Evolutionary conservation across 2,329 filamentous ascomycete genomes (phyloP).

Genomic region (Curvularia spicifera): DNA sequence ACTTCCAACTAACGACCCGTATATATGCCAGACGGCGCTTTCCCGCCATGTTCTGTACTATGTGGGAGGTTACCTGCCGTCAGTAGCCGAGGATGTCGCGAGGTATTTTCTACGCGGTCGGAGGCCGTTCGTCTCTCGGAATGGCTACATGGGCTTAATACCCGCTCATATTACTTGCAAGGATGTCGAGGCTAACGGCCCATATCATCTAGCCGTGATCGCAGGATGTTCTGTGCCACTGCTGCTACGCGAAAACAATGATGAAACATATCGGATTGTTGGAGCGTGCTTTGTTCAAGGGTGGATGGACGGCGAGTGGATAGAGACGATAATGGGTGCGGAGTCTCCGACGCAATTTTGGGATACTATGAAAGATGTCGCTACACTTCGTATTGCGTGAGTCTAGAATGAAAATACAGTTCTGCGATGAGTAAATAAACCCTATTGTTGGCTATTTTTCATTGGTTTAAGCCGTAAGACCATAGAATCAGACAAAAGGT

Average conservation of each 20-base stretch:
- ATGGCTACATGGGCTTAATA: neutral
- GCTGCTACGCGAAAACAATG: neutral
- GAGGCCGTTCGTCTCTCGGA: neutral
- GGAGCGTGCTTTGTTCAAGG: conserved; percentile 1
- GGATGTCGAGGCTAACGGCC: neutral
- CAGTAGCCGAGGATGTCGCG: neutral
- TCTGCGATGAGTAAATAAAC: neutral
- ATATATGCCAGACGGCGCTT: neutral
- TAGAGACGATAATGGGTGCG: neutral
- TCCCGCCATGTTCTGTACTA: neutral
- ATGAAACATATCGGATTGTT: neutral
- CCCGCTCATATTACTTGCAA: neutral
- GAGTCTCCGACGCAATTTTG: neutral
- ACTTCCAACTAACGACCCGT: neutral
- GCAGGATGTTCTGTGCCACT: neutral
- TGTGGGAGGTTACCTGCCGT: neutral
- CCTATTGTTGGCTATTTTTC: neutral
- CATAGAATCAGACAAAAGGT: neutral
- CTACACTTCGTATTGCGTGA: neutral
- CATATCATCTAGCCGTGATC: neutral
- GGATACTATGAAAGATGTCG: neutral
- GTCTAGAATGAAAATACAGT: neutral
- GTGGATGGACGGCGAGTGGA: conserved; percentile 1
- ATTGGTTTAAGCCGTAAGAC: neutral
- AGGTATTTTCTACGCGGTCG: neutral